Base-by-base conservation (phyloP, 352 stramenopile species). In the Saprolegnia parasitica region DNA sequence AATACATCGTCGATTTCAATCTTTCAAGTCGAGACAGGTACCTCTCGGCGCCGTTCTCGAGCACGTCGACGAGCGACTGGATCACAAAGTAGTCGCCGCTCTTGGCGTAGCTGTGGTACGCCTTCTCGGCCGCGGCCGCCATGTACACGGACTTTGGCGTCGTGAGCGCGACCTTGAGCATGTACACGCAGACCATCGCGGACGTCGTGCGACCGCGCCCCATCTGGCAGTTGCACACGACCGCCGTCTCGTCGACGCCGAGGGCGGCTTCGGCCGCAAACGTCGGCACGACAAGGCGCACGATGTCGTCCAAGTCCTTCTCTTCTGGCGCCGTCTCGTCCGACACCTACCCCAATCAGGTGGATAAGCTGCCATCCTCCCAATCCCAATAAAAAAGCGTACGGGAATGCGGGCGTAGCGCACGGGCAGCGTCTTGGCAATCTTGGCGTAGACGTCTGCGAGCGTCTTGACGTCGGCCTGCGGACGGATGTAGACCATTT, bases 71-170 rank as follows among this genome's bases (percentile, higher is more conserved):
- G 0, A 93, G 72, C 42, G 86, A 89, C 1, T 79, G 80, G 50
- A 93, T 91, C 24, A 91, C 83, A 1, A 89, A 78, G 67, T 88
- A 93, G 20, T 91, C 81, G 16, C 73, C 83, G n/a, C 52, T 60
- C 52, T 60, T 60, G 52, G 52, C 52, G n/a, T 60, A 60, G 24
- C 24, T 60, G 4, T 15, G 11, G 52, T 40, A 60, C 16, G 52
- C 3, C 35, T 60, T 60, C 3, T 60, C 52, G 35, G 52, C 52
- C 3, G 52, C 52, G 35, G 52, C 52, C 13, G 52, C 52, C 13
- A 60, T 16, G n/a, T 24, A 60, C 52, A 40, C 35, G 52, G 13
- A 26, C 24, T 15, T 26, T 20, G 3, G 35, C 1, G 1, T 15
- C 3, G 2, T 60, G 52, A 60, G 52, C 3, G 52, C 52, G 9